Evolutionary conservation across 2,329 filamentous ascomycete genomes (phyloP), one percentile per base, ranked within the genome.

Genomic region (Fusarium domesticum): DNA sequence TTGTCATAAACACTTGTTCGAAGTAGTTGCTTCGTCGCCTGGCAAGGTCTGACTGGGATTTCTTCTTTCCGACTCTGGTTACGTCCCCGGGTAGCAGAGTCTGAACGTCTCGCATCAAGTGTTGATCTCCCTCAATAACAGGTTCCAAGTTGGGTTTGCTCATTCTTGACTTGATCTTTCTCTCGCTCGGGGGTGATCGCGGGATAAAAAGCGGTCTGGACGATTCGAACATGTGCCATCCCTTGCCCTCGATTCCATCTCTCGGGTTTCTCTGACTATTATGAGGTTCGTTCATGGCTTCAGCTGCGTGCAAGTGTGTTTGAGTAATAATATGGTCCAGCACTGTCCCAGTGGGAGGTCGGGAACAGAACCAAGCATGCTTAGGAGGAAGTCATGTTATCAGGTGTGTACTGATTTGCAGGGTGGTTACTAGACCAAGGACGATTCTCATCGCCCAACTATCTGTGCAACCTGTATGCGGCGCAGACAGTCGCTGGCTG

Each of bases 1-100:
- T 56, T 19, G 42, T 39, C 18, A 65, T 63, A 47, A 77, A 75
- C 14, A 68, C 65, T 39, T 69, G 69, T 38, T 78, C 73, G 43
- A 74, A 77, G 41, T 72, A 75, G 20, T 56, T 43, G 37, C 56
- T 57, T n/a, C 50, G 48, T 32, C 54, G 50, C 25, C 46, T 53
- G 3, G 50, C 25, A 17, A 61, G 43, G 23, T 50, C 50, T 14
- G 56, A 49, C n/a, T 45, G 41, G 8, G 58, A 53, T 8, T 47
- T 45, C 32, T 51, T 57, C 45, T 42, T 56, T 17, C 37, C 43
- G 19, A 49, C 40, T 20, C 43, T 45, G 16, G 38, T 39, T 16
- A 42, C 42, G 18, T 57, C 56, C 15, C 37, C 46, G 2, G 55
- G 42, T 2, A 40, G 42, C 3, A 45, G 44, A 6, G 47, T 48